phyloP scores from a whole-genome alignment of 2,329 filamentous ascomycete genomes.

The Pyrenophora seminiperda region DNA sequence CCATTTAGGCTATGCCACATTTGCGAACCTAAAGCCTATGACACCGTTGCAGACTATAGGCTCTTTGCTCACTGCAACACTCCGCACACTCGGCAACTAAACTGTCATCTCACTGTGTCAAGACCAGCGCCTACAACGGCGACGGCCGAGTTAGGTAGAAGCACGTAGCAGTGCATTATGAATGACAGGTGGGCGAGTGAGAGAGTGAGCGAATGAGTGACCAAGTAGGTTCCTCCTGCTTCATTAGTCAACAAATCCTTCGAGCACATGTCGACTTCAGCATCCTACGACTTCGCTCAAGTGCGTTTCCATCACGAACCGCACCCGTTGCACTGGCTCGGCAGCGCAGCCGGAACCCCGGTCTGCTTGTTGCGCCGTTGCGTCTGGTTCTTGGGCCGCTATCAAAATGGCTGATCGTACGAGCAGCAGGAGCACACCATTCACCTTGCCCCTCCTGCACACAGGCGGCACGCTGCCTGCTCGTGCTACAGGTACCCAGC shows the following conservation, averaged over 20 bases:
- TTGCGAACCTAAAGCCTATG: too few relatives aligned
- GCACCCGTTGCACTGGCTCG: slow-evolving; percentile 33
- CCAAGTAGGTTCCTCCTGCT: not conserved
- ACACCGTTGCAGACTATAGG: slow-evolving; percentile 19
- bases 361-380: slow-evolving; percentile 26
- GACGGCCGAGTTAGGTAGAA: slow-evolving; percentile 10
- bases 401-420: slow-evolving; percentile 20
- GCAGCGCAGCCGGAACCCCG: slow-evolving; percentile 29
- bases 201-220: too few relatives aligned
- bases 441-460: slow-evolving; percentile 12
- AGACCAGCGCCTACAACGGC: slow-evolving; percentile 12
- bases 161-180: slow-evolving; percentile 9
- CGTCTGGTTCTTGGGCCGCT: slow-evolving; percentile 24
- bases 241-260: not conserved
- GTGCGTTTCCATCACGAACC: slow-evolving; percentile 12
- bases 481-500: slow-evolving; percentile 32
- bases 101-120: slow-evolving; percentile 8
- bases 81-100: slow-evolving; percentile 8
- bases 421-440: slow-evolving; percentile 4
- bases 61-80: slow-evolving; percentile 15
- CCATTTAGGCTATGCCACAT: slow-evolving; percentile 40
- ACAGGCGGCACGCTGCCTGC: slow-evolving; percentile 31
- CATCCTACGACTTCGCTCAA: not conserved
- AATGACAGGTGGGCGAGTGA: too few relatives aligned
- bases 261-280: not conserved